Conservation (phyloP, 2,329 filamentous ascomycete species). For the Diplocarpon mali region DNA sequence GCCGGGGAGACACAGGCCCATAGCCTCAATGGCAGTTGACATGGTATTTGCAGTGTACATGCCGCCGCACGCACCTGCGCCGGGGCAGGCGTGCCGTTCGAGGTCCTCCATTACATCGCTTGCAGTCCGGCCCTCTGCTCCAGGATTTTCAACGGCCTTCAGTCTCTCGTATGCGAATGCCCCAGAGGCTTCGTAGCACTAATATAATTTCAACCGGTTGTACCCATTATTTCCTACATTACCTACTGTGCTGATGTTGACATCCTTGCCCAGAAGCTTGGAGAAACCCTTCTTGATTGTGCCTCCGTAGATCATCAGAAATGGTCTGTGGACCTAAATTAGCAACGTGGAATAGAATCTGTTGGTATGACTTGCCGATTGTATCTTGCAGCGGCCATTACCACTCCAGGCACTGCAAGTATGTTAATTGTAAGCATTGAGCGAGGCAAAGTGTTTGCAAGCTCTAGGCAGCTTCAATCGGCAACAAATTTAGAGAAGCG, state of each 20-base stretch:
- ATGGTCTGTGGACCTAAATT: conserved; percentile 38
- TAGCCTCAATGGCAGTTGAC: conserved; percentile 62
- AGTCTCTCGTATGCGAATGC: conserved; percentile 71
- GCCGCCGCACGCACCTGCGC: conserved; percentile 42
- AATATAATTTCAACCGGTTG: neutral
- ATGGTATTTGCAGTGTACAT: conserved; percentile 76
- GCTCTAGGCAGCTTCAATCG: neutral
- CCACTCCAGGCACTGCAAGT: conserved; percentile 53
- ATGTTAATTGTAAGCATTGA: neutral
- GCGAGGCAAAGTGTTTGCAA: no score
- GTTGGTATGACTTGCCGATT: conserved; percentile 42
- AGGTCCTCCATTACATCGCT: conserved; percentile 75
- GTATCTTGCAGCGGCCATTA: conserved; percentile 84
- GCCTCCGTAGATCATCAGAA: conserved; percentile 91
- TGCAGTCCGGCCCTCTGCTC: conserved; percentile 52
- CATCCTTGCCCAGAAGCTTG: conserved; percentile 58
- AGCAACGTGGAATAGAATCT: neutral
- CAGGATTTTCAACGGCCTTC: conserved; percentile 53
- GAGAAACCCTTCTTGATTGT: conserved; percentile 84
- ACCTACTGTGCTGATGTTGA: conserved; percentile 64
- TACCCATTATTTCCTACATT: neutral
- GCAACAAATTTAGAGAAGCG: neutral
- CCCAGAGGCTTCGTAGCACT: conserved; percentile 75
- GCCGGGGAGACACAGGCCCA: conserved; percentile 57
- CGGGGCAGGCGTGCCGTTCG: conserved; percentile 49